Base-by-base conservation (phyloP, 78 protist genomes). In the Planoprotostelium fungivorum region DNA sequence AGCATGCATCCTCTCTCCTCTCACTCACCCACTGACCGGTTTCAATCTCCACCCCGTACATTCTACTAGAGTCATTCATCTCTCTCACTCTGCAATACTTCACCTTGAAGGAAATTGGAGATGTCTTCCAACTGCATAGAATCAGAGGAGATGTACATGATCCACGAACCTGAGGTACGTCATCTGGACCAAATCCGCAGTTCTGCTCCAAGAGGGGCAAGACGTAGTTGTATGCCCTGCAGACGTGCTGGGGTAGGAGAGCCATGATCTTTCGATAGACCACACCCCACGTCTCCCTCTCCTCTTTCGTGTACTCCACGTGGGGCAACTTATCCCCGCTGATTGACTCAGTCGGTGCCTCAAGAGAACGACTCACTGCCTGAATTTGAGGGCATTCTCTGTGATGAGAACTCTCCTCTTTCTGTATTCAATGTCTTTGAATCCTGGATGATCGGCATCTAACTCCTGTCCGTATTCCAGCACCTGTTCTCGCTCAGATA, bases 11-110 rank as follows among this genome's bases (percentile, higher is more conserved):
- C n/a, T n/a, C n/a, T n/a, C n/a, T n/a, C n/a, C n/a, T n/a, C n/a
- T n/a, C n/a, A n/a, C n/a, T n/a, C n/a, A n/a, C n/a, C 99, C 99
- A 28, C 97, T 93, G 0, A 96, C 98, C 5, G 98, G 98, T 35
- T 98, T 86, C 34, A 98, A 83, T 34, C 94, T 63, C 86, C 94
- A 98, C 10, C 99, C 99, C 0, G 98, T 96, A 34, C 91, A 91
- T 29, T 91, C 97, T 35, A 51, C 73, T 25, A 51, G 31, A 51
- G 73, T 51, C 73, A 51, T 5, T 51, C 16, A 25, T 51, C 73
- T n/a, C n/a, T n/a, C n/a, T n/a, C n/a, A n/a, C n/a, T n/a, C n/a
- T n/a, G n/a, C n/a, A n/a, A n/a, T n/a, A n/a, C n/a, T n/a, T 51
- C 16, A 51, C 73, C 73, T 51, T 29, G 39, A 34, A 96, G 87